Base-by-base conservation (phyloP, 2,329 filamentous ascomycete genomes). In the Fusarium redolens region DNA sequence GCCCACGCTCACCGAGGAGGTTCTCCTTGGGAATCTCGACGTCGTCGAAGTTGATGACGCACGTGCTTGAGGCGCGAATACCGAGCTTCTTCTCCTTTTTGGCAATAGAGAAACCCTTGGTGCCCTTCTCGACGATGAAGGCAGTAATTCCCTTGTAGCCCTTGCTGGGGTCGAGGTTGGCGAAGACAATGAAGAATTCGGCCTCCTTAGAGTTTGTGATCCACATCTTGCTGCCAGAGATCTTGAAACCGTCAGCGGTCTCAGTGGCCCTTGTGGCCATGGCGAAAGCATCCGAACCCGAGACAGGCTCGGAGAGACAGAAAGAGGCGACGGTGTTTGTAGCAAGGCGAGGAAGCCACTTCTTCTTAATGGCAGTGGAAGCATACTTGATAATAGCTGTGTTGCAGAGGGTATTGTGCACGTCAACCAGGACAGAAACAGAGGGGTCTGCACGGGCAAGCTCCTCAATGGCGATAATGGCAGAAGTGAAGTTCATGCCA, bases 81-180 rank as follows among this genome's bases (percentile, higher is more conserved):
- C 96, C 96, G 54, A 99, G 91, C 88, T 99, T 99, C 92, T 98
- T 98, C 88, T 99, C 96, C 88, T 99, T 99, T 90, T 99, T 99
- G 44, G 96, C 95, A 79, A 99, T 97, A 69, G 90, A 92, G 87
- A 99, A 98, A 38, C 96, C 96, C 61, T 92, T 91, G 55, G 90
- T 93, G 78, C 88, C 92, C 87, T 97, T 98, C 84, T 98, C 95
- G 45, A 98, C 92, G 69, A 99, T 86, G 81, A 99, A 99, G 58
- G 96, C 96, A 4, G 95, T 95, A 83, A 99, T 99, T 65, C 96
- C 96, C 84, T 95, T 96, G 88, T 99, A 98, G 59, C 95, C 96
- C 85, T 96, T 95, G 85, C 90, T 92, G 1, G 92, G 95, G 81
- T 98, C 92, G 43, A 99, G 87, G 84, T 98, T 99, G 79, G 96